Evolutionary conservation across 257 asterid genomes (phyloP), one percentile per base, ranked within the genome.

Genomic region (Cinchona pubescens): DNA sequence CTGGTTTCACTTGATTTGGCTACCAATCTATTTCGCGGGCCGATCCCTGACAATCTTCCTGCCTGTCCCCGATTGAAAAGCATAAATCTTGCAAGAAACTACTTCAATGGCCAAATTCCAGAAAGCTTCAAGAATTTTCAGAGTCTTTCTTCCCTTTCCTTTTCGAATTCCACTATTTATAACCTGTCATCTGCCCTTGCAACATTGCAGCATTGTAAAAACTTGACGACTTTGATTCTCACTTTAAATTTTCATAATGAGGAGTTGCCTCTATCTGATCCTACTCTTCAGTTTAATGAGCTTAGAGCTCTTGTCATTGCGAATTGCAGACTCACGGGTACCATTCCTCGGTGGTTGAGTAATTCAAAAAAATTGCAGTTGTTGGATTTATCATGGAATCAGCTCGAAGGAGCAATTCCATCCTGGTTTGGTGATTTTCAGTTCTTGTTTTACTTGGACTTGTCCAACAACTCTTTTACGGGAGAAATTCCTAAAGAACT

Each of bases 311-410:
- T 92, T 67, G 86, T 86, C 56, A 89, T 90, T 58, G 92, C 97
- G 74, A 90, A 49, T 72, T 90, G 97, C 66, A 79, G 91, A 72
- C 96, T 90, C 85, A 88, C 82, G 15, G 97, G 97, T 49, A 25
- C 7, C 32, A 69, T 92, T 72, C 97, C 97, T 30, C 83, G 32
- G 82, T 92, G 97, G 97, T 72, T 92, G 82, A 81, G 67, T n/a
- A 79, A 74, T 27, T 84, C 88, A 74, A 68, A 49, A 59, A 83
- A 82, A 45, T 75, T 92, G 84, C 88, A 83, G 55, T 80, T 90
- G 35, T 84, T 92, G 72, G 97, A 92, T 80, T 86, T 92, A 58
- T 92, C 97, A 0, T 87, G 92, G 97, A 92, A 92, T 72, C 90
- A 66, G 11, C 79, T 92, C 53, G 77, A 64, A 18, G 97, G 97